Evolutionary conservation across 495 filamentous ascomycete species (phyloP).

Genomic region (Daldinia bambusicola): DNA sequence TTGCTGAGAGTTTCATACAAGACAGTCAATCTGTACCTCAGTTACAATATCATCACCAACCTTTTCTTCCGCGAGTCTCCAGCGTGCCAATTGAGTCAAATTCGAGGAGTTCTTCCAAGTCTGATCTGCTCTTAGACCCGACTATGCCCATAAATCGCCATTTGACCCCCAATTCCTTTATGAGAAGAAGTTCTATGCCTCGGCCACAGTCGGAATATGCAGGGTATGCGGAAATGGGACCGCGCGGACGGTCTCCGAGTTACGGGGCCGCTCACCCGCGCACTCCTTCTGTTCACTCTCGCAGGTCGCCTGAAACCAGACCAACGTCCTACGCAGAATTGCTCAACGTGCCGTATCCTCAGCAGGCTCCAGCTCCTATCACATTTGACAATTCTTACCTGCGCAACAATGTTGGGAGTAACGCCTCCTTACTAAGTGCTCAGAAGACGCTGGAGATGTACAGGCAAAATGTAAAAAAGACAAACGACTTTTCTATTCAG

Average conservation of each 20-base stretch:
- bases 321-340: slow-evolving; percentile 87
- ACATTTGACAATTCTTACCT: slow-evolving; percentile 81
- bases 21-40: slow-evolving; percentile 59
- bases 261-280: slow-evolving; percentile 60
- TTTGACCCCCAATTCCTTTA: slow-evolving; percentile 64
- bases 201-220: slow-evolving; percentile 80
- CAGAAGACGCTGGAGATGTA: slow-evolving; percentile 98
- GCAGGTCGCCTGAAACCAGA: slow-evolving; percentile 78
- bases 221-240: slow-evolving; percentile 70
- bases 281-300: slow-evolving; percentile 69
- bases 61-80: slow-evolving; percentile 52
- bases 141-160: slow-evolving; percentile 63
- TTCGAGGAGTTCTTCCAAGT: slow-evolving; percentile 56
- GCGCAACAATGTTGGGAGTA: slow-evolving; percentile 79
- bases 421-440: slow-evolving; percentile 87
- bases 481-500: slow-evolving; percentile 84
- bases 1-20: slow-evolving; percentile 51
- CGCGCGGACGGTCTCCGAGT: slow-evolving; percentile 68
- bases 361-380: slow-evolving; percentile 79
- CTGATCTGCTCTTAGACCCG: slow-evolving; percentile 56
- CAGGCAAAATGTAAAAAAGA: slow-evolving; percentile 94
- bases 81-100: slow-evolving; percentile 49
- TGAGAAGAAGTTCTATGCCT: slow-evolving; percentile 63
- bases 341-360: slow-evolving; percentile 87
- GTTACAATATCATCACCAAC: slow-evolving; percentile 67